These are phyloP conservation scores for Solanum lycopersicoides DNA, from an alignment of 257 asterid genomes.

Conservation along the genomic window DNA sequence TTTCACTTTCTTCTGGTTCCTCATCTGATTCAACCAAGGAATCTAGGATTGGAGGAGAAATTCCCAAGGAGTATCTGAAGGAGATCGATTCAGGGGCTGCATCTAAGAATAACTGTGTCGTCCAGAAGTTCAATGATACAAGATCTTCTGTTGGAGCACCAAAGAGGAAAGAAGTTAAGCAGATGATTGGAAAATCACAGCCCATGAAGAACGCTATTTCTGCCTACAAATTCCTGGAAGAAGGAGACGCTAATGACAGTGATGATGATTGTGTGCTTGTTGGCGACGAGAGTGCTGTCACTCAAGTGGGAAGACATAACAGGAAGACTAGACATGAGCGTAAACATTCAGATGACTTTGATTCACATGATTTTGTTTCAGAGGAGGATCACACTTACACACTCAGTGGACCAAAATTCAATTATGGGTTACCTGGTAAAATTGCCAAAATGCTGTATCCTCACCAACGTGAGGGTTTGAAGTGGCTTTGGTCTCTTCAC, in stretches of 20 bases:
- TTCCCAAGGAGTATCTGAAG: constrained; percentile 13
- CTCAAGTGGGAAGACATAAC: constrained; percentile 20
- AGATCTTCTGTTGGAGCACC: constrained; percentile 13
- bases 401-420: constrained; percentile 38
- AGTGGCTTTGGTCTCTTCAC: constrained; percentile 98
- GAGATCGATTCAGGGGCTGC: constrained; percentile 7
- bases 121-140: constrained; percentile 3
- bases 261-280: constrained; percentile 28
- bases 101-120: background rate
- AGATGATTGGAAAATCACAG: constrained; percentile 17
- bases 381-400: constrained; percentile 20
- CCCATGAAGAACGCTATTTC: constrained; percentile 12
- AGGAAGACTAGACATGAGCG: constrained; percentile 28
- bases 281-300: constrained; percentile 18
- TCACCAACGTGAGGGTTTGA: constrained; percentile 89
- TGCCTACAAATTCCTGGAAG: constrained; percentile 23
- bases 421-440: constrained; percentile 47
- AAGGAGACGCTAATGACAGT: background rate
- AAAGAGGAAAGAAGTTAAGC: constrained; percentile 12
- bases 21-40: constrained; percentile 12
- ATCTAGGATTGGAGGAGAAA: constrained; percentile 16
- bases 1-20: constrained; percentile 27
- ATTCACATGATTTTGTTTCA: constrained; percentile 25
- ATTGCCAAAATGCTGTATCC: constrained; percentile 73
- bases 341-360: constrained; percentile 29